phyloP scores from a whole-genome alignment of 495 filamentous ascomycete species.

The Xeromyces bisporus region DNA sequence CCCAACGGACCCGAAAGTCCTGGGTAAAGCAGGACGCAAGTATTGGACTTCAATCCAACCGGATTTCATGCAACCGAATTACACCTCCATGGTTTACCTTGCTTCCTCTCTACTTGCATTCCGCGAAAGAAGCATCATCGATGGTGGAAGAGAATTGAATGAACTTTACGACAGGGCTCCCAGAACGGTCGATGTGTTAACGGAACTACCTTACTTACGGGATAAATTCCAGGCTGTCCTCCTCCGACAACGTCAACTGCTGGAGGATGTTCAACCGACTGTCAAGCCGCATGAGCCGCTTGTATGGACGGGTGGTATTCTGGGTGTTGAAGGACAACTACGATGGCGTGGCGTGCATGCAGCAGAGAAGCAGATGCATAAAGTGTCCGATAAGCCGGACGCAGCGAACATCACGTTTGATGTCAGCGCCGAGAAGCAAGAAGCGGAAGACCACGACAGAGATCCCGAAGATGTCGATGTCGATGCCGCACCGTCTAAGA shows the following conservation, averaged over 20 bases:
- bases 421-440: neutral
- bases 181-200: slow-evolving; percentile 32
- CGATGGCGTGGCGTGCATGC: neutral
- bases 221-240: slow-evolving; percentile 26
- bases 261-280: slow-evolving; percentile 2
- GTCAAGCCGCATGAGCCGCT: slow-evolving; percentile 3
- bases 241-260: slow-evolving; percentile 12
- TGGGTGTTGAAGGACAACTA: slow-evolving; percentile 10
- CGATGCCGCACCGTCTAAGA: slow-evolving; percentile 1
- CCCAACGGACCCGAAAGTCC: slow-evolving; percentile 7
- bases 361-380: neutral
- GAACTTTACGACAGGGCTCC: slow-evolving; percentile 25
- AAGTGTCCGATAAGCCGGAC: neutral
- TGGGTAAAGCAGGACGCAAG: slow-evolving; percentile 12
- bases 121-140: slow-evolving; percentile 17
- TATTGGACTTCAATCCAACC: slow-evolving; percentile 24
- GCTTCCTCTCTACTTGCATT: slow-evolving; percentile 29
- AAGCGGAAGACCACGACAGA: neutral
- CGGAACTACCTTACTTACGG: slow-evolving; percentile 33
- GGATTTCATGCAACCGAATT: slow-evolving; percentile 31
- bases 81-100: slow-evolving; percentile 37
- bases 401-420: neutral
- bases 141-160: slow-evolving; percentile 14
- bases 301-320: slow-evolving; percentile 19
- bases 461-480: neutral